Evolutionary conservation across 306 rosid genomes (phyloP), one percentile per base, ranked within the genome.

Genomic region (Astragalus membranaceus): DNA sequence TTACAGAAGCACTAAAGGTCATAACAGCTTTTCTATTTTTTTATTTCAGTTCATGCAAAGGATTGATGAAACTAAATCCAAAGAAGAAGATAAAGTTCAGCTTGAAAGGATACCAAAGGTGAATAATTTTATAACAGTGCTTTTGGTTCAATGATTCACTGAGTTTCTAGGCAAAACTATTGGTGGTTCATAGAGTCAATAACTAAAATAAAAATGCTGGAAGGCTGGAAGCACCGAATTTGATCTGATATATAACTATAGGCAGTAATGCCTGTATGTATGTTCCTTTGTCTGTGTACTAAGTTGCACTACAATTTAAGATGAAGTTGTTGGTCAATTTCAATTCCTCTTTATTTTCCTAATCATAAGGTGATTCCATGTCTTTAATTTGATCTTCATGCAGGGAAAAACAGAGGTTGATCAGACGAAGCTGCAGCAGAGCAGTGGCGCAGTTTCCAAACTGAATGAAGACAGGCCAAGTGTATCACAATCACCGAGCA

Each of bases 41-140:
- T 14, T 62, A 20, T 79, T 78, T 66, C 89, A 90, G 94, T 90
- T 88, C 74, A 79, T 88, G 66, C 84, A 81, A 73, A 94, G 78
- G 83, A 73, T 88, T 52, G 86, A 83, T 78, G 90, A 81, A 83
- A 86, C 55, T 63, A 81, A 73, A 68, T 71, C 58, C 55, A 85
- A 85, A 75, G 94, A 85, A 75, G 79, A 71, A 13, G 91, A 54
- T 80, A 81, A 56, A 75, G 73, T 75, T 77, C 87, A 79, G 74
- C 78, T 17, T 41, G 88, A 78, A 72, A 74, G 78, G 68, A 85
- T 67, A 70, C 47, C 69, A 61, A 85, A 89, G 91, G 98, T 92
- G 51, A 35, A 56, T 75, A 49, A 36, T 65, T 48, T 53, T 55
- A 62, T 64, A 36, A 51, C 37, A 36, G 11, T 52, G 6, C 46